Conservation (phyloP, 148 eudicot species). For the Rhododendron kiyosumense region DNA sequence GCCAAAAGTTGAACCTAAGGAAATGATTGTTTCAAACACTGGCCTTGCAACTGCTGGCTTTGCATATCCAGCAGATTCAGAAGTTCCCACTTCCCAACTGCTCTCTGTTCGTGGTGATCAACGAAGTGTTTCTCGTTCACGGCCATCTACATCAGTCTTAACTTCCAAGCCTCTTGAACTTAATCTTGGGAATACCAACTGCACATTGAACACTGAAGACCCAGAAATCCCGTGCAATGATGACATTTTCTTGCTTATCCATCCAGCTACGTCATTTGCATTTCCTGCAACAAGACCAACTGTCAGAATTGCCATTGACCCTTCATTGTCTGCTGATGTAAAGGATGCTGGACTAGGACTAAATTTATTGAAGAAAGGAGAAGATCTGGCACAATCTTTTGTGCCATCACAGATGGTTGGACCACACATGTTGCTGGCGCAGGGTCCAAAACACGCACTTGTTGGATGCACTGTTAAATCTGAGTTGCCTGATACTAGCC, state of each 20-base stretch:
- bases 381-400: conserved; percentile 34
- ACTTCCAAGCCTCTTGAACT: conserved; percentile 33
- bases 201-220: conserved; percentile 71
- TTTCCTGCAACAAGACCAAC: conserved; percentile 19
- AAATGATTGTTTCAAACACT: conserved; percentile 21
- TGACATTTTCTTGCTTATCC: conserved; percentile 59
- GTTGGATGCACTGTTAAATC: conserved; percentile 31
- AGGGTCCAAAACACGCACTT: conserved; percentile 15
- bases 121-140: conserved; percentile 14
- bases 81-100: conserved; percentile 7
- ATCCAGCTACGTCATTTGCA: conserved; percentile 26
- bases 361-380: conserved; percentile 32
- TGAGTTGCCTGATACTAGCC: conserved; percentile 31
- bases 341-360: conserved; percentile 26
- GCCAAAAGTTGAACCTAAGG: conserved; percentile 26
- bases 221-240: conserved; percentile 79
- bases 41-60: conserved; percentile 17
- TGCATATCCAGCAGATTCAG: conserved; percentile 23
- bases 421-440: conserved; percentile 20
- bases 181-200: conserved; percentile 37
- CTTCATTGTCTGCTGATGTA: conserved; percentile 25
- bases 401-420: conserved; percentile 20
- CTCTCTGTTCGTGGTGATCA: conserved; percentile 8
- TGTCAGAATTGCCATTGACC: conserved; percentile 27
- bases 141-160: conserved; percentile 25